Evolutionary conservation across 2,329 filamentous ascomycete genomes (phyloP), one percentile per base, ranked within the genome.

Genomic region (Colletotrichum paranaense): DNA sequence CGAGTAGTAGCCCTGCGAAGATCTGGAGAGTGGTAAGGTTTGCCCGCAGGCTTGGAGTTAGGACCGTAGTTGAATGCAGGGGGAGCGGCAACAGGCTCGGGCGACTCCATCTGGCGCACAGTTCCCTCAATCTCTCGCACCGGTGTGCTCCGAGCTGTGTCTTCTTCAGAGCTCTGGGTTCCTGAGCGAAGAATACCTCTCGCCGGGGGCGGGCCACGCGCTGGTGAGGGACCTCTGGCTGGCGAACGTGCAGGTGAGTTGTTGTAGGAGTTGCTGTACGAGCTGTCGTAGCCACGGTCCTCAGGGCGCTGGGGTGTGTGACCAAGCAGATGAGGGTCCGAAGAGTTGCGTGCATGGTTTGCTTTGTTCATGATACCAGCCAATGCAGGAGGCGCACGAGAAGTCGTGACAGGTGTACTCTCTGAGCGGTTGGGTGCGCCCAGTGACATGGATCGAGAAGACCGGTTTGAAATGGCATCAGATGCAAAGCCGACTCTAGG

Each of bases 1-100:
- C 95, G 92, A 77, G 93, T 95, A 77, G 95, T 97, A 64, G 94
- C 94, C 75, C 92, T 92, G 75, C 94, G 92, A 78, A 96, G 87
- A 79, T 97, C 94, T 16, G 93, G 90, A 35, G 94, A 92, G 71
- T 94, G 91, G 77, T 93, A 91, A 0, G 94, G 94, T 74, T 90
- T 90, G 72, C 89, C 91, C 1, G 87, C 86, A 5, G 95, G 95
- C 62, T 90, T 89, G 64, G 92, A 89, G 73, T 93, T 91, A 14
- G 95, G 90, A 49, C 89, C 88, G 81, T 98, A 94, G 60, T 91
- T 89, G 80, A 98, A 96, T 12, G 91, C 91, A 3, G 96, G 96
- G 1, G 96, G 95, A 6, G 88, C 86, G 5, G 90, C 90, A 24
- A 98, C 95, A 8, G 94, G 94, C 76, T 94, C 92, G 1, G 94